phyloP scores from a whole-genome alignment of 331 rosid genomes.

The Telfairia occidentalis region DNA sequence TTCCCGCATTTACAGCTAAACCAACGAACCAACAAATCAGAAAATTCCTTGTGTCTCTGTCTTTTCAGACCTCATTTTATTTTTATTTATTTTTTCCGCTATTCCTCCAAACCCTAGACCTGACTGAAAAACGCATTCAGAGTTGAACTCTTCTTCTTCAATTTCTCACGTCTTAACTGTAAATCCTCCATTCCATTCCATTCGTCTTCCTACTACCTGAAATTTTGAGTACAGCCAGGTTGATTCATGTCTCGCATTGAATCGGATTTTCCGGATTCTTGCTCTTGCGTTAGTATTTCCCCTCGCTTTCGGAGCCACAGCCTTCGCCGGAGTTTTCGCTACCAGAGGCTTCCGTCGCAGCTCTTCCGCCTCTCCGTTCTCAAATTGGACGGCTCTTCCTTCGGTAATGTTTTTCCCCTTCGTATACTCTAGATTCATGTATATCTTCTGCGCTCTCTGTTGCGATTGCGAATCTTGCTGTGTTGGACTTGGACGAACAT shows the following conservation, averaged over 20 bases:
- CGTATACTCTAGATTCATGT: background rate
- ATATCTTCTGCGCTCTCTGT: background rate
- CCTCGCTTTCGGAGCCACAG: constrained; percentile 6
- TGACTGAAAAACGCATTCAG: background rate
- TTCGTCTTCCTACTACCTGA: background rate
- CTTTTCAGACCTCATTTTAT: background rate
- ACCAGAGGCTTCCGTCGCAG: constrained; percentile 26
- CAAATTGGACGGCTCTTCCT: constrained; percentile 41
- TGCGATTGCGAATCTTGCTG: background rate
- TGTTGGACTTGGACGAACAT: background rate
- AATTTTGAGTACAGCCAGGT: background rate
- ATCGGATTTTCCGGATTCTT: constrained; percentile 4
- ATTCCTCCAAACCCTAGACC: constrained; percentile 4
- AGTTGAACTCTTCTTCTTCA: background rate
- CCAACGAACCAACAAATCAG: constrained; percentile 1
- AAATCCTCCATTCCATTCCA: background rate
- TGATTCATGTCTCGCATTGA: background rate
- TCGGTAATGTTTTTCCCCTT: constrained; percentile 15
- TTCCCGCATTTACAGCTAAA: constrained; percentile 12
- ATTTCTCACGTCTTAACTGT: background rate
- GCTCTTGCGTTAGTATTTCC: constrained; percentile 2
- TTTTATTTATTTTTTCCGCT: background rate
- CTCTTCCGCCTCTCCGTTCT: constrained; percentile 29
- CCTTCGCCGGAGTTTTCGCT: constrained; percentile 13
- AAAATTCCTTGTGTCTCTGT: background rate